Evolutionary conservation across 2,329 filamentous ascomycete genomes (phyloP), one percentile per base, ranked within the genome.

Genomic region (Davidsoniella eucalypti): DNA sequence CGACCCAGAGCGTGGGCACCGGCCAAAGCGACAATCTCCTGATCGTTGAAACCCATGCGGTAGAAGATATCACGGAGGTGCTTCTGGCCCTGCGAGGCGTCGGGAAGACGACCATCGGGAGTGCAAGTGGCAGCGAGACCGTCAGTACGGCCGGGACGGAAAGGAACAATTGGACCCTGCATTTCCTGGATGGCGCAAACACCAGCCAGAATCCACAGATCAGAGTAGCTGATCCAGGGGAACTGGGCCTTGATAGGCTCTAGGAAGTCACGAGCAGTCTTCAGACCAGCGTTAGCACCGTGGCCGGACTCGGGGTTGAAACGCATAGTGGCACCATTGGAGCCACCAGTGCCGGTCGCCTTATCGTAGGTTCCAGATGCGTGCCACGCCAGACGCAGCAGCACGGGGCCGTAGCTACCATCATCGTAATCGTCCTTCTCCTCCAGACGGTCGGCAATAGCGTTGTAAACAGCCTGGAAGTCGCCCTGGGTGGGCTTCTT

Each of bases 31-130:
- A 95, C 90, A 63, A 96, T 96, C 68, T 95, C 88, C 61, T 84
- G 84, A 69, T 98, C 90, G 66, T 92, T 83, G 75, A 95, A 96
- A 58, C 90, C 90, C 90, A 96, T 96, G 64, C 90, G 87, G 66
- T 80, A 78, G 69, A 96, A 98, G 71, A 96, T 90, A 69, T 78
- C 77, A 61, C 92, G 83, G 59, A 96, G 76, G 69, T 96, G 90
- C 62, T 80, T 76, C 55, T 80, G 71, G 54, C 76, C 82, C 74
- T 95, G 78, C 59, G 78, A 65, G 47, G 75, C 90, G 64, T 98
- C 87, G 56, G 88, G 75, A 26, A 78, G 73, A 65, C 90, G 87
- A 57, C 92, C 92, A 61, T 95, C 88, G 47, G 92, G 92, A 25
- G 92, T 94, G 77, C 88, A 95, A 65, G 80, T 85, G 53, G 80